These are phyloP conservation scores for Saturnispora mendoncae DNA, from an alignment of 805 yeast species.

Conservation along the genomic window DNA sequence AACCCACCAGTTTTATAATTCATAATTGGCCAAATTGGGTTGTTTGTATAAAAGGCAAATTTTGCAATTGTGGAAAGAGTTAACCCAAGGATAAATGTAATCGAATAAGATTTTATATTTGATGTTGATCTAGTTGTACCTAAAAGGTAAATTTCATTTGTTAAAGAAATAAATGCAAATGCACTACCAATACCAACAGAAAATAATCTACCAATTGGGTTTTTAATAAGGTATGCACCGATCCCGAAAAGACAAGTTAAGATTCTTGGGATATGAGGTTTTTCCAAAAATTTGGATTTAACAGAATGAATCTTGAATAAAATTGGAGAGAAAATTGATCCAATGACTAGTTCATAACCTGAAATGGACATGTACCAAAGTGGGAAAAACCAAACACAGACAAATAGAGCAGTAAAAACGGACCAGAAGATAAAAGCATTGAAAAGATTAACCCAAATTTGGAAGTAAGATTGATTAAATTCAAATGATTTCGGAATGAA, in stretches of 20 bases:
- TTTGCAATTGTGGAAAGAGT: slow-evolving; percentile 66
- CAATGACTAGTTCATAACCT: slow-evolving; percentile 76
- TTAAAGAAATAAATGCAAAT: slow-evolving; percentile 52
- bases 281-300: slow-evolving; percentile 29
- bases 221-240: slow-evolving; percentile 60
- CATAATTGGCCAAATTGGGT: slow-evolving; percentile 96
- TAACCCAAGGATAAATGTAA: slow-evolving; percentile 64
- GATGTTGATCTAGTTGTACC: slow-evolving; percentile 25
- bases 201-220: slow-evolving; percentile 64
- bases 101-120: slow-evolving; percentile 34
- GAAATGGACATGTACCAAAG: slow-evolving; percentile 97
- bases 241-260: slow-evolving; percentile 56
- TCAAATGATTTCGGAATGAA: slow-evolving; percentile 18
- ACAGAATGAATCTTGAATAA: slow-evolving; percentile 22
- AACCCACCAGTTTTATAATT: slow-evolving; percentile 78
- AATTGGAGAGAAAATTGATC: slow-evolving; percentile 48
- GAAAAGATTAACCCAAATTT: slow-evolving; percentile 37
- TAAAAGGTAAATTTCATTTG: slow-evolving; percentile 39
- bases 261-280: slow-evolving; percentile 47
- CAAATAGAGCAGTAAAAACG: slow-evolving; percentile 64
- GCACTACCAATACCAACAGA: slow-evolving; percentile 58
- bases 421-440: slow-evolving; percentile 85
- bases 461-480: slow-evolving; percentile 24
- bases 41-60: slow-evolving; percentile 69
- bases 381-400: slow-evolving; percentile 95